Conservation (phyloP, 176 grass and related monocot genomes). For the Luzula sylvatica region DNA sequence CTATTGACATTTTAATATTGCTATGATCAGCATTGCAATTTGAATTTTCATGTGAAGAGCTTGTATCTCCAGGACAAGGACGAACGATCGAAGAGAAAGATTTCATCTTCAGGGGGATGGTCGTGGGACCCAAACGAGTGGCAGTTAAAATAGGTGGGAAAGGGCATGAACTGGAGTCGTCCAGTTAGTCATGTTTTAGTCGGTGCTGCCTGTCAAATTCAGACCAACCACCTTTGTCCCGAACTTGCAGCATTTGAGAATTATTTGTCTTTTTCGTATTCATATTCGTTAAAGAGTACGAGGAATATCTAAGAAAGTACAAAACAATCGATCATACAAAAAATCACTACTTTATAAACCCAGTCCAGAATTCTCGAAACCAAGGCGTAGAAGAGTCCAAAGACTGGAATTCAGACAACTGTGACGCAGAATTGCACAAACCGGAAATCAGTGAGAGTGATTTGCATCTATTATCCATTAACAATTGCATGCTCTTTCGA, state of each 20-base stretch:
- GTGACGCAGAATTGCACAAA: conserved; percentile 14
- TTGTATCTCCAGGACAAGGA: conserved; percentile 23
- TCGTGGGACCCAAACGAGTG: conserved; percentile 10
- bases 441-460: conserved; percentile 11
- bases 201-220: conserved; percentile 63
- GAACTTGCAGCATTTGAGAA: conserved; percentile 18
- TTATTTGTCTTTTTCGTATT: neutral
- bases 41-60: conserved; percentile 9
- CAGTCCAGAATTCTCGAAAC: conserved; percentile 64
- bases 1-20: neutral
- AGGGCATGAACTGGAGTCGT: conserved; percentile 15
- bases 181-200: conserved; percentile 10
- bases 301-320: neutral
- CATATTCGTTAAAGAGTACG: neutral
- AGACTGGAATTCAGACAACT: conserved; percentile 21
- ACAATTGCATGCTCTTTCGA: conserved; percentile 1
- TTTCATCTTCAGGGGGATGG: conserved; percentile 22
- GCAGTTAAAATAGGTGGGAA: conserved; percentile 47
- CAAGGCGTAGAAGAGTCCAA: conserved; percentile 37
- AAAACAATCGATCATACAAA: neutral
- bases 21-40: conserved; percentile 28
- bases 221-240: conserved; percentile 61
- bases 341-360: conserved; percentile 26
- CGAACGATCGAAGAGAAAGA: conserved; percentile 53
- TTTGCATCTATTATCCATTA: conserved; percentile 41